Conservation (phyloP, 179 eudicot genomes). For the Spergularia azorica region DNA sequence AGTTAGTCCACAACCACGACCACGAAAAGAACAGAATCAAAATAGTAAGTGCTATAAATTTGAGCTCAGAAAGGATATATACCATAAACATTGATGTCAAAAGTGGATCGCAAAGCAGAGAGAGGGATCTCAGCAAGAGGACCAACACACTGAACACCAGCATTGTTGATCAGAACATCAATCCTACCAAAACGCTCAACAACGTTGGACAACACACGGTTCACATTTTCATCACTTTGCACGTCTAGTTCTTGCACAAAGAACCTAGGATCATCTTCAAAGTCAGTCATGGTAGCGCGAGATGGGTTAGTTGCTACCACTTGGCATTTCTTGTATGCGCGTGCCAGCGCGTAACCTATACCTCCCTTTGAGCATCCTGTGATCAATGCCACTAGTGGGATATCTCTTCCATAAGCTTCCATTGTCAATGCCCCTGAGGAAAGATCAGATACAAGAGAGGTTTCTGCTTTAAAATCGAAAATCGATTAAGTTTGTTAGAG, state of each 20-base stretch:
- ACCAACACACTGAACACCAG: conserved; percentile 81
- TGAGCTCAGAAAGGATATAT: neutral
- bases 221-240: conserved; percentile 60
- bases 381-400: conserved; percentile 58
- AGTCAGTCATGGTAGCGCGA: conserved; percentile 57
- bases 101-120: conserved; percentile 50
- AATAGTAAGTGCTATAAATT: neutral
- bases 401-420: neutral
- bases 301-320: conserved; percentile 78
- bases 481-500: too few species aligned
- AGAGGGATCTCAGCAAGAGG: conserved; percentile 88
- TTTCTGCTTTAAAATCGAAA: too few species aligned
- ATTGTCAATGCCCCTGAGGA: neutral
- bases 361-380: conserved; percentile 87
- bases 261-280: conserved; percentile 40
- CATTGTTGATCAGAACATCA: conserved; percentile 77
- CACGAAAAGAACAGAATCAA: neutral
- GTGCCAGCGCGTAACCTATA: conserved; percentile 82
- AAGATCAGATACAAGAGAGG: neutral
- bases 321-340: conserved; percentile 59
- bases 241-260: conserved; percentile 73
- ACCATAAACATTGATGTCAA: conserved; percentile 85
- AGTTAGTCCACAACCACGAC: too few species aligned
- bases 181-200: conserved; percentile 62
- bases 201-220: conserved; percentile 41